These are phyloP conservation scores for Lathyrus oleraceus DNA, from an alignment of 306 rosid genomes.

Conservation along the genomic window DNA sequence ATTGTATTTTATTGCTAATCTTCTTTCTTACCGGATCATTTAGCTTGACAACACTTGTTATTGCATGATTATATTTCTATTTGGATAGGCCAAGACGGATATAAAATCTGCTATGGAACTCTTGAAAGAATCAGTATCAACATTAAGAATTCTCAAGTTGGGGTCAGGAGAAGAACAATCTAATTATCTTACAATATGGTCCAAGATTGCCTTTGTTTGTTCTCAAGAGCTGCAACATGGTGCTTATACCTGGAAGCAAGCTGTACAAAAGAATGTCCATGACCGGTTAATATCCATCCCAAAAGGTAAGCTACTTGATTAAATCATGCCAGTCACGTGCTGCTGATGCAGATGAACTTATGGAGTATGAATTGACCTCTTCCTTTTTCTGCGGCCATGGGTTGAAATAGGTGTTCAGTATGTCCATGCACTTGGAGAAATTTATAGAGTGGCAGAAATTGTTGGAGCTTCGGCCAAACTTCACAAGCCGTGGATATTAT, in stretches of 20 bases:
- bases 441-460: constrained; percentile 73
- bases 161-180: constrained; percentile 68
- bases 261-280: constrained; percentile 50
- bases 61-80: constrained; percentile 36
- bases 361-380: constrained; percentile 19
- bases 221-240: constrained; percentile 82
- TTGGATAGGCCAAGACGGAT: constrained; percentile 72
- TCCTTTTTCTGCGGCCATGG: constrained; percentile 27
- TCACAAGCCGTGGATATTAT: constrained; percentile 73
- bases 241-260: constrained; percentile 74
- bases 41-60: constrained; percentile 37
- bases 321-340: constrained; percentile 23
- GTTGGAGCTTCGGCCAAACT: constrained; percentile 67
- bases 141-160: constrained; percentile 63
- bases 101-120: constrained; percentile 70
- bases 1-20: not conserved
- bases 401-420: constrained; percentile 61
- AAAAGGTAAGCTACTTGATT: constrained; percentile 60
- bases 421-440: constrained; percentile 78
- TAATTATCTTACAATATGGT: constrained; percentile 70
- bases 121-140: constrained; percentile 57
- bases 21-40: constrained; percentile 13
- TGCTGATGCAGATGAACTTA: constrained; percentile 29
- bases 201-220: constrained; percentile 57
- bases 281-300: constrained; percentile 57